Evolutionary conservation across 2,329 filamentous ascomycete species (phyloP).

Genomic region (Beauveria pseudobassiana): DNA sequence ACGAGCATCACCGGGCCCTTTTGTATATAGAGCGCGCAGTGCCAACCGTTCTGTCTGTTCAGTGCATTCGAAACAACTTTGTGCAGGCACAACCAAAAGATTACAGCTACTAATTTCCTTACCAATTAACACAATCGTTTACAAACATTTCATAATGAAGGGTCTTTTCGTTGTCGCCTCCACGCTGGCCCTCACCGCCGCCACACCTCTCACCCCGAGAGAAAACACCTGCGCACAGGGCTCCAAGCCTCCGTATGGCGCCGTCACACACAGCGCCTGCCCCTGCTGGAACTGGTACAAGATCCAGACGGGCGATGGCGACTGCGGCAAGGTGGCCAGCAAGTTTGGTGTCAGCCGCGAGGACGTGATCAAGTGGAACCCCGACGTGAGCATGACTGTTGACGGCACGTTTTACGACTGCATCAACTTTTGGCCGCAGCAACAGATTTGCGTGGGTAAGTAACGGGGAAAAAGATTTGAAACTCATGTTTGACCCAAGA

Average conservation of each 20-base stretch:
- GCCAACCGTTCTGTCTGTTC: neutral
- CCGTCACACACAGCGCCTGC: constrained; percentile 6
- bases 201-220: neutral
- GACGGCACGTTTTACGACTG: constrained; percentile 10
- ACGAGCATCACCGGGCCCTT: neutral
- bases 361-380: constrained; percentile 9
- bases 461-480: too few relatives aligned
- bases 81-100: too few relatives aligned
- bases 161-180: neutral
- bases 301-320: constrained; percentile 4
- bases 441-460: constrained; percentile 9
- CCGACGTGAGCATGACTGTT: neutral
- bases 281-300: constrained; percentile 11
- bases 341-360: neutral
- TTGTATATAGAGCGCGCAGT: neutral
- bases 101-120: too few relatives aligned
- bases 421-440: constrained; percentile 9
- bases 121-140: neutral
- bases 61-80: too few relatives aligned
- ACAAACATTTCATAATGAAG: neutral
- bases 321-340: constrained; percentile 7
- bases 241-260: constrained; percentile 1
- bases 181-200: neutral
- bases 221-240: constrained; percentile 1
- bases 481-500: too few relatives aligned